A percentile compares a stretch with the other conserved stretches of the same genome.
These are phyloP conservation scores for Coccinonectria pachysandricola DNA, from an alignment of 2,329 filamentous ascomycete genomes.

Conservation along the genomic window DNA sequence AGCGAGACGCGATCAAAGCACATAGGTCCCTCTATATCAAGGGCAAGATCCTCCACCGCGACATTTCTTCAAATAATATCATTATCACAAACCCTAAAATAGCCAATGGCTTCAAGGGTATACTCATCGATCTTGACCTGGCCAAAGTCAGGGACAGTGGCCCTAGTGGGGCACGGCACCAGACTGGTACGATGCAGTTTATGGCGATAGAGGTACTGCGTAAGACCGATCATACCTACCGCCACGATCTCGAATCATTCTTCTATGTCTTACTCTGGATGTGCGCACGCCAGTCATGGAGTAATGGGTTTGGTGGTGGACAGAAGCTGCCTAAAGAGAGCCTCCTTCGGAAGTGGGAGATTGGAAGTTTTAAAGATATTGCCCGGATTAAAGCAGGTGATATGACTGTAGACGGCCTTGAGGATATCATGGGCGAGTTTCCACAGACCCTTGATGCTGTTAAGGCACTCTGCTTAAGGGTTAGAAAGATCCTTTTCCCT, in stretches of 20 bases:
- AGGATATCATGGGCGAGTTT: too few species aligned
- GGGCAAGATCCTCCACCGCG: constrained; percentile 25
- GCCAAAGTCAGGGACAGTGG: constrained; percentile 9
- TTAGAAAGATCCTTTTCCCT: too few species aligned
- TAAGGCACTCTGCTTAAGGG: too few species aligned
- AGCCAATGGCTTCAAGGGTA: constrained; percentile 15
- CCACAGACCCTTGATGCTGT: too few species aligned
- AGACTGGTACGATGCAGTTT: constrained; percentile 14
- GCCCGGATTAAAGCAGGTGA: too few species aligned
- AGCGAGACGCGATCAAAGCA: constrained; percentile 24
- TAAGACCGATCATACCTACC: constrained; percentile 8
- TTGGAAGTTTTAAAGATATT: too few species aligned
- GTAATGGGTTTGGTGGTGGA: too few species aligned
- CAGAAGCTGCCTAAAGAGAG: too few species aligned
- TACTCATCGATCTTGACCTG: constrained; percentile 13
- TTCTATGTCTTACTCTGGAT: constrained; percentile 20
- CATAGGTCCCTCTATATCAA: constrained; percentile 23
- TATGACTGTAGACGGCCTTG: too few species aligned
- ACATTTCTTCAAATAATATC: constrained; percentile 29
- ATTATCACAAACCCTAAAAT: constrained; percentile 20
- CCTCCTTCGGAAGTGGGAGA: too few species aligned
- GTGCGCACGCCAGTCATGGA: too few species aligned
- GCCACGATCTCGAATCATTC: constrained; percentile 20
- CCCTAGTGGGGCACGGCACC: constrained; percentile 8
- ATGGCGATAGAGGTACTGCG: constrained; percentile 16